These are phyloP conservation scores for Phyllosticta citrichinensis DNA, from an alignment of 2,329 filamentous ascomycete genomes.

Conservation along the genomic window DNA sequence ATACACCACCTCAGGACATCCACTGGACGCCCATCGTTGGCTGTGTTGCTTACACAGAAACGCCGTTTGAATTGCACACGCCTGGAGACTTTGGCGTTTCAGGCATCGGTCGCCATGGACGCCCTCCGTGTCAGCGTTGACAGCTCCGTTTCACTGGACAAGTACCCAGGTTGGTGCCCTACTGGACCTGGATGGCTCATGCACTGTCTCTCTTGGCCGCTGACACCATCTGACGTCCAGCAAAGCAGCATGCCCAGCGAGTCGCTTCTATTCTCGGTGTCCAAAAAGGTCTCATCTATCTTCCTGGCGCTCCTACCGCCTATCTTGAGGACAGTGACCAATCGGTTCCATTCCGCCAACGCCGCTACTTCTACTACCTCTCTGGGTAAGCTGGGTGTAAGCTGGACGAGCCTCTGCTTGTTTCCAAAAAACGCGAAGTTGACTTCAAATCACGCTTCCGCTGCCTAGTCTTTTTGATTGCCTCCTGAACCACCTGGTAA, in stretches of 20 bases:
- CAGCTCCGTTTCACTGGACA: conserved; percentile 20
- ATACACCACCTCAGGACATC: no score
- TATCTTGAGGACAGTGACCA: conserved; percentile 51
- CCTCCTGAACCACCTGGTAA: not conserved
- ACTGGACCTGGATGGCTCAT: not conserved
- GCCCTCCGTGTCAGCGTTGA: not conserved
- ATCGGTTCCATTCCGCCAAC: conserved; percentile 46
- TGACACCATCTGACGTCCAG: conserved; percentile 15
- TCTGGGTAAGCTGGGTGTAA: conserved; percentile 32
- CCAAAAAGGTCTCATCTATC: conserved; percentile 42
- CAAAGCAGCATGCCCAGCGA: conserved; percentile 30
- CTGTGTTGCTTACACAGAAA: no score
- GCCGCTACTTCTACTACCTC: conserved; percentile 53
- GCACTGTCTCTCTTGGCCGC: not conserved
- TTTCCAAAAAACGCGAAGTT: no score
- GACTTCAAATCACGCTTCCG: no score
- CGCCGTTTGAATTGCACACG: no score
- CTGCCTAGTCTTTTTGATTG: no score
- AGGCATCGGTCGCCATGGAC: not conserved
- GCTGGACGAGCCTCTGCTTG: conserved; percentile 1
- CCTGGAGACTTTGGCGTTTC: not conserved
- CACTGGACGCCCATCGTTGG: no score
- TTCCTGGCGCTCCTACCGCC: conserved; percentile 41
- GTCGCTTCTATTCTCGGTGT: conserved; percentile 27
- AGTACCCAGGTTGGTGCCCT: conserved; percentile 28